These are phyloP conservation scores for Excoecaria cochinchinensis DNA, from an alignment of 345 rosid species.

Conservation along the genomic window DNA sequence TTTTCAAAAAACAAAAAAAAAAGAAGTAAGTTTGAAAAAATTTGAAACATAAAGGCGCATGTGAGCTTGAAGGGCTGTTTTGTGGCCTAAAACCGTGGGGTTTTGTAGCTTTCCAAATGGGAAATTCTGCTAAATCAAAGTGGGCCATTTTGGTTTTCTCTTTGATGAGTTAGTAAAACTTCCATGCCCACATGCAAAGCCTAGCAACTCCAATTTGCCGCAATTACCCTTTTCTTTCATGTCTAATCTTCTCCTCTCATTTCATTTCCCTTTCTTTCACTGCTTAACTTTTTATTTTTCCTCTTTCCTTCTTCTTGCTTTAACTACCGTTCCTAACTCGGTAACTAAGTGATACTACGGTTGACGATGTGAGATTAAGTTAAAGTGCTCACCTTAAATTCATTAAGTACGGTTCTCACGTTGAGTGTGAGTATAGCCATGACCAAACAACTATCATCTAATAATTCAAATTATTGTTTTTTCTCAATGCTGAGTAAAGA, in stretches of 20 bases:
- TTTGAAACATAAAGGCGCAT: neutral
- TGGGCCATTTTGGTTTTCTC: neutral
- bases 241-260: neutral
- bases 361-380: too few species aligned
- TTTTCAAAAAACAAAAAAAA: slow-evolving; percentile 7
- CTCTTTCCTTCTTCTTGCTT: neutral
- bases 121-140: slow-evolving; percentile 12
- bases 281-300: neutral
- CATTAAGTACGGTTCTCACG: too few species aligned
- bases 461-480: too few species aligned
- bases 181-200: neutral
- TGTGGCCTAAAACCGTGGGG: slow-evolving; percentile 2
- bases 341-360: too few species aligned
- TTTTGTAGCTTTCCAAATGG: slow-evolving; percentile 10
- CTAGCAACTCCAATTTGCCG: slow-evolving; percentile 16
- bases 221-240: slow-evolving; percentile 6
- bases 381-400: too few species aligned
- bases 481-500: neutral
- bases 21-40: slow-evolving; percentile 19
- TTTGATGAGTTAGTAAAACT: neutral
- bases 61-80: neutral
- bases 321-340: neutral
- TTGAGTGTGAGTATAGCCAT: too few species aligned
- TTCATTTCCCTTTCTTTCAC: neutral
- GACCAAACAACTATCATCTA: too few species aligned